These are phyloP conservation scores for Colletotrichum coccodes DNA, from an alignment of 2,329 filamentous ascomycete genomes.

Conservation along the genomic window DNA sequence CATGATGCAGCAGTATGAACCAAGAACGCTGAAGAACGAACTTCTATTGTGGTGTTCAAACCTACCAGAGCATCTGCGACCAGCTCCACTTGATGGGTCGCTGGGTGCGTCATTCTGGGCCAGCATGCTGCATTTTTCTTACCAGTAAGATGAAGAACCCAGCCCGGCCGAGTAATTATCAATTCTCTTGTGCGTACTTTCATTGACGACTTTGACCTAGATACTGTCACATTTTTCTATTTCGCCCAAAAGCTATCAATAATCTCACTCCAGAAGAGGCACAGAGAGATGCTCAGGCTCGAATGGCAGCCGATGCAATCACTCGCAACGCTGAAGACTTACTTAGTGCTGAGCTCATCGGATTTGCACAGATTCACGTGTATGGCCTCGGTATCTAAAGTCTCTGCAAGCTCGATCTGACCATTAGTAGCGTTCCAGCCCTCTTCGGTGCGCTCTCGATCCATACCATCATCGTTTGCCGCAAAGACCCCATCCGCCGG, in stretches of 20 bases:
- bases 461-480: slow-evolving; percentile 12
- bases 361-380: slow-evolving; percentile 8
- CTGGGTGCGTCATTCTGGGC: slow-evolving; percentile 8
- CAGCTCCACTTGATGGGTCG: neutral
- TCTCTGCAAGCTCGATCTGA: neutral
- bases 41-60: neutral
- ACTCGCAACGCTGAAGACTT: slow-evolving; percentile 25
- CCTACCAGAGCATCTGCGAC: neutral
- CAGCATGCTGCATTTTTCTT: slow-evolving; percentile 15
- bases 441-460: slow-evolving; percentile 21
- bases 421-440: neutral
- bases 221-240: slow-evolving; percentile 14
- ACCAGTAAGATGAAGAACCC: neutral
- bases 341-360: neutral
- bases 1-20: neutral
- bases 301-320: slow-evolving; percentile 13
- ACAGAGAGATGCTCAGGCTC: slow-evolving; percentile 7
- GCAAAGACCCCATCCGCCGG: slow-evolving; percentile 1
- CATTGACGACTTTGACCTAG: neutral
- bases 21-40: neutral
- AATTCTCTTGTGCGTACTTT: neutral
- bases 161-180: no score
- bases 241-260: slow-evolving; percentile 1
- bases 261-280: neutral
- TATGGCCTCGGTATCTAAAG: neutral